Conservation (phyloP, 768 basidiomycete species). For the Leccinum subtestaceum region DNA sequence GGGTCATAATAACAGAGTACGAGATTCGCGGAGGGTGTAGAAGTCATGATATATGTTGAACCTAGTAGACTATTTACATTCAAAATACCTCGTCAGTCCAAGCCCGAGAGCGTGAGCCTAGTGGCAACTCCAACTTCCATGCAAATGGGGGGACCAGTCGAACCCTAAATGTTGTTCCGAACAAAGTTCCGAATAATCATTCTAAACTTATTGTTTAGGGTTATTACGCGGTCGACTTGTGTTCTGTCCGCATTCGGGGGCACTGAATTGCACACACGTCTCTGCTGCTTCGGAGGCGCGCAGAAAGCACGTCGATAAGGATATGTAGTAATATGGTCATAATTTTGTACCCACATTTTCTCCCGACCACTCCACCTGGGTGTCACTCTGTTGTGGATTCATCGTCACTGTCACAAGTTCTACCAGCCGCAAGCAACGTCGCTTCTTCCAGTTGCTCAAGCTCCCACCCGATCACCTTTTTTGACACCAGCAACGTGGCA, state of each 20-base stretch:
- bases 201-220: no score
- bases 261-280: not conserved
- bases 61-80: no score
- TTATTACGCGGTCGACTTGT: no score
- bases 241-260: not conserved
- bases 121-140: no score
- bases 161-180: no score
- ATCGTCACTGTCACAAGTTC: slow-evolving; percentile 69
- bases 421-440: slow-evolving; percentile 37
- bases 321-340: not conserved
- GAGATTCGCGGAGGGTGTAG: no score
- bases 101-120: no score
- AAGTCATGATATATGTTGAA: no score
- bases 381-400: slow-evolving; percentile 40
- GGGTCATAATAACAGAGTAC: no score
- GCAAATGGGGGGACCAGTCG: no score
- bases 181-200: no score
- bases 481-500: slow-evolving; percentile 42
- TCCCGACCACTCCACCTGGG: slow-evolving; percentile 5
- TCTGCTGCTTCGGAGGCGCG: slow-evolving; percentile 3
- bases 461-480: slow-evolving; percentile 63
- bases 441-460: slow-evolving; percentile 64
- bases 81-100: no score
- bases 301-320: not conserved
- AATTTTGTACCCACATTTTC: slow-evolving; percentile 2